These are phyloP conservation scores for Kalmusia sp. DNA, from an alignment of 2,329 filamentous ascomycete genomes.

Conservation along the genomic window DNA sequence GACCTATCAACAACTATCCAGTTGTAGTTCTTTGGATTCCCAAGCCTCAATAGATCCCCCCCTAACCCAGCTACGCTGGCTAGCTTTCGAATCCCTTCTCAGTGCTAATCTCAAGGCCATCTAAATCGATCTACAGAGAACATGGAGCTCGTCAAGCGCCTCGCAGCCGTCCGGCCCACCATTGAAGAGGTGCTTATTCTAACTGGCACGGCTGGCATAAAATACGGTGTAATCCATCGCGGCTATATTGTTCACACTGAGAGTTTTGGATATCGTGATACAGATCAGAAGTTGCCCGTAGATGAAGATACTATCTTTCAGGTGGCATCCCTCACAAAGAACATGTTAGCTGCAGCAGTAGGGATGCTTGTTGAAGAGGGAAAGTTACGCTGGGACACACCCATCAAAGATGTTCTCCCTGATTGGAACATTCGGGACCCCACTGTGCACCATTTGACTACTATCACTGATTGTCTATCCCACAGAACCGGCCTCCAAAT, in stretches of 20 bases:
- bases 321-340: slow-evolving; percentile 2
- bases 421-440: background rate
- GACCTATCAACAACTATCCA: no score
- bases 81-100: no score
- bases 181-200: background rate
- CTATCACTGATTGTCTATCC: background rate
- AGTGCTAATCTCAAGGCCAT: no score
- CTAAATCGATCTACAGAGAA: no score
- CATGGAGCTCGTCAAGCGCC: slow-evolving; percentile 1
- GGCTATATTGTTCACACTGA: background rate
- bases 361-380: background rate
- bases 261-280: background rate
- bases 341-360: background rate
- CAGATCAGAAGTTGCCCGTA: background rate
- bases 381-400: slow-evolving; percentile 1
- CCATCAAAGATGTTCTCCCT: background rate
- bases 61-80: no score
- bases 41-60: no score
- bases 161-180: background rate
- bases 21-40: no score
- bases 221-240: background rate
- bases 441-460: background rate
- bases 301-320: slow-evolving; percentile 1
- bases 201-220: background rate
- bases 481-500: background rate